Evolutionary conservation across 176 grass and related monocot genomes (phyloP).

Genomic region (Oryza rufipogon): DNA sequence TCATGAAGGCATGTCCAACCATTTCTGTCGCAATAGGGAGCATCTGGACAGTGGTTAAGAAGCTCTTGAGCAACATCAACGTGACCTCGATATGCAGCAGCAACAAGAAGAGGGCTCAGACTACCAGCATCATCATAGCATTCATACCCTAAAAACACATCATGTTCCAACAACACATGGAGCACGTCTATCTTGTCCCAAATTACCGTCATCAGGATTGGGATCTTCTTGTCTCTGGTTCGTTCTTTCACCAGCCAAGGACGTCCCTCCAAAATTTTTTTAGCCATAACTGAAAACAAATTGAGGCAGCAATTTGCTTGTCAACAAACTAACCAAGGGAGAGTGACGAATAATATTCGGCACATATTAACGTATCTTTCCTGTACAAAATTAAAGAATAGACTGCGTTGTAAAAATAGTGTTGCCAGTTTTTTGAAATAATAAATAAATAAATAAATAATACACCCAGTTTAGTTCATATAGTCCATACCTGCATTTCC

Average conservation of each 20-base stretch:
- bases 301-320: not conserved
- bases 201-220: not conserved
- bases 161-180: not conserved
- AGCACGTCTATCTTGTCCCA: not conserved
- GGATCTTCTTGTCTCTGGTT: not conserved
- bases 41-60: constrained; percentile 32
- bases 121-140: accelerated
- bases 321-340: too few relatives aligned
- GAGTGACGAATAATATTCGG: not conserved
- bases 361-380: not conserved
- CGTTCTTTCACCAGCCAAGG: not conserved
- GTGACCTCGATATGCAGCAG: not conserved
- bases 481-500: too few relatives aligned
- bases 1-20: constrained; percentile 35
- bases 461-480: too few relatives aligned
- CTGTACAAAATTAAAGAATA: too few relatives aligned
- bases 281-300: not conserved
- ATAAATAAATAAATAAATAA: too few relatives aligned
- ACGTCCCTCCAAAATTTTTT: not conserved
- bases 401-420: too few relatives aligned
- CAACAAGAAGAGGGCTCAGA: not conserved
- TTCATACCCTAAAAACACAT: not conserved
- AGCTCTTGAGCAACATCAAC: constrained; percentile 9
- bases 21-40: not conserved
- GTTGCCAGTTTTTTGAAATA: too few relatives aligned